Evolutionary conservation across 169 alveolate species (phyloP), one percentile per base, ranked within the genome.

Genomic region (Cryptosporidium canis): DNA sequence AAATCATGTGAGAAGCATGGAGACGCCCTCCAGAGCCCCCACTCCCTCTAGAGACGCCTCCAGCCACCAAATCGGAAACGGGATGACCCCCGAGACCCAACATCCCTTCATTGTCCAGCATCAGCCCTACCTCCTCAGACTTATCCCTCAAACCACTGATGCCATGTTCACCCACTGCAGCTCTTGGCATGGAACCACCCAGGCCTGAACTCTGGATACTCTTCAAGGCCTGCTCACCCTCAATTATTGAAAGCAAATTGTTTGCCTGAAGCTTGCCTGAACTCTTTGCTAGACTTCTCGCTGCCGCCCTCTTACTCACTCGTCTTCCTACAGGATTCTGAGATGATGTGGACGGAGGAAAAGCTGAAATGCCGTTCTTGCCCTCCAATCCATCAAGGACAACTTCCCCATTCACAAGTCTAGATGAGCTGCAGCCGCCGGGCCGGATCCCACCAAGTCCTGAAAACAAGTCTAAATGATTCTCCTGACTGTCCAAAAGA

Each of bases 181-280:
- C 29, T 37, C 47, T 27, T 18, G 70, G 18, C 31, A 27, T 31
- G 7, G 70, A 27, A n/a, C 18, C 18, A 45, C 16, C 31, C n/a
- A 6, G 70, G 18, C 31, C 31, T 63, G 51, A 3, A 27, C 27
- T 39, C 29, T 67, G 64, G 4, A 9, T 14, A 2, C 24, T 21
- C n/a, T 67, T 67, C 0, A 47, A 16, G 24, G 53, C 31, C 45
- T 44, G 58, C 45, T 67, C 83, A 44, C 29, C 45, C n/a, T 67
- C 83, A 43, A 67, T 67, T 0, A 67, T 67, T 41, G 83, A 67
- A 4, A 67, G 41, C 27, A 67, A 44, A 67, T 67, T 67, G 2
- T 61, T 44, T 35, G 83, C 83, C 12, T 67, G 83, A 21, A 37
- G 35, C 45, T 27, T 44, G 18, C 63, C 35, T 67, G 83, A 67